Base-by-base conservation (phyloP, 371 early-diverging fungal species). In the Mortierella sp. region DNA sequence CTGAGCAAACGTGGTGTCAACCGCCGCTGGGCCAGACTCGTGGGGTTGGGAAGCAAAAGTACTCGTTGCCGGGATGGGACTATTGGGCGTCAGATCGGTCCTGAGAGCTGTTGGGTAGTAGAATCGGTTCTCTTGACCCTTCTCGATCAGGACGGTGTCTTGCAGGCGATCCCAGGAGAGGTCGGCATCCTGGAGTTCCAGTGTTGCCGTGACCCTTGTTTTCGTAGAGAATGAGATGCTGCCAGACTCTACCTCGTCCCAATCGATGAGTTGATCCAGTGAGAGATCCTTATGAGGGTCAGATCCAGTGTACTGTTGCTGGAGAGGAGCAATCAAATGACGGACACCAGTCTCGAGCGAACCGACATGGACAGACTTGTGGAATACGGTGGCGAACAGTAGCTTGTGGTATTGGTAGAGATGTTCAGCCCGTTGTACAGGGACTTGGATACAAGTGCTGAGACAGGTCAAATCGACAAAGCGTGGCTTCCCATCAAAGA, bases 171-270 rank as follows among this genome's bases (percentile, higher is more conserved):
- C 77, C 73, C 64, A 81, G 3, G 71, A 21, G 13, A 76, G 53
- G 19, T 74, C 40, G 5, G 28, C 24, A 1, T 64, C 40, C 26
- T 61, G 24, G 4, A 37, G 16, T 21, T 37, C 24, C 24, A 24
- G 34, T 3, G n/a, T n/a, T 44, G 37, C 8, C 5, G 26, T 44
- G 0, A 16, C 50, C 50, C 16, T 50, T 50, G 50, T 50, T 50
- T 50, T 50, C 50, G n/a, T 46, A 5, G 46, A 69, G 24, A 55
- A 19, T 26, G 28, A 16, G 26, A 14, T 21, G 9, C 44, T 24
- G n/a, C 73, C 64, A 11, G 75, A 48, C 26, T 64, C 21, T 14
- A 72, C 69, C 57, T 81, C 81, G 8, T 14, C 61, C 81, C 81
- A 81, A 53, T 81, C 81, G 4, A 81, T 64, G 43, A 70, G 28